phyloP scores from a whole-genome alignment of 2,329 filamentous ascomycete genomes.

The Diplodia sapinea region DNA sequence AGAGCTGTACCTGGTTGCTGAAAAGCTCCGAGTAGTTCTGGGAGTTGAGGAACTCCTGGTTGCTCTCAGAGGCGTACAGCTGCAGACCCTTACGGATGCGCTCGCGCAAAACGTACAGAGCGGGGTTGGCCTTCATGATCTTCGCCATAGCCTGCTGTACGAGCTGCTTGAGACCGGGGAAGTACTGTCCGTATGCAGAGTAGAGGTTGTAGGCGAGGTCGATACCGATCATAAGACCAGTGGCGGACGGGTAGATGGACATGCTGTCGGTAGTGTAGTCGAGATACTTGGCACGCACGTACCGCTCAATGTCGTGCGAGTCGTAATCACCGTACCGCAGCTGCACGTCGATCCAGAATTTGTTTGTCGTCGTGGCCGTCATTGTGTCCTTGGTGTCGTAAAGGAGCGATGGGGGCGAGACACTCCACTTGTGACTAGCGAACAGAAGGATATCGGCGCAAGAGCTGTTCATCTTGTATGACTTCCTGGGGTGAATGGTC shows the following conservation, averaged over 20 bases:
- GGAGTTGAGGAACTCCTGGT: slow-evolving; percentile 98
- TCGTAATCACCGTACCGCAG: slow-evolving; percentile 97
- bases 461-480: slow-evolving; percentile 99
- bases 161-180: slow-evolving; percentile 93
- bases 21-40: slow-evolving; percentile 99
- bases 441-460: slow-evolving; percentile 97
- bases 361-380: slow-evolving; percentile 92
- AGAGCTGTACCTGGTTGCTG: slow-evolving; percentile 98
- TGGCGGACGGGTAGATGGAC: slow-evolving; percentile 97
- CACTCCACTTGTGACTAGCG: slow-evolving; percentile 98
- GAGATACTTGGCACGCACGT: slow-evolving; percentile 95
- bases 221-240: slow-evolving; percentile 96
- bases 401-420: slow-evolving; percentile 87
- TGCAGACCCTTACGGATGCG: slow-evolving; percentile 98
- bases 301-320: slow-evolving; percentile 97
- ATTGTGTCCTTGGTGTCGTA: slow-evolving; percentile 97
- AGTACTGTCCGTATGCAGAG: slow-evolving; percentile 97
- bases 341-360: slow-evolving; percentile 99
- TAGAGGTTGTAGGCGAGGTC: slow-evolving; percentile 98
- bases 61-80: slow-evolving; percentile 96
- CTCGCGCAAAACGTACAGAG: slow-evolving; percentile 92
- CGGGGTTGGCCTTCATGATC: slow-evolving; percentile 99
- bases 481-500: slow-evolving; percentile 98
- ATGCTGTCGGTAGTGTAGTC: slow-evolving; percentile 99
- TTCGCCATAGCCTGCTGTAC: slow-evolving; percentile 99